Evolutionary conservation across 306 rosid genomes (phyloP), one percentile per base, ranked within the genome.

Genomic region (Calophaca sinica): DNA sequence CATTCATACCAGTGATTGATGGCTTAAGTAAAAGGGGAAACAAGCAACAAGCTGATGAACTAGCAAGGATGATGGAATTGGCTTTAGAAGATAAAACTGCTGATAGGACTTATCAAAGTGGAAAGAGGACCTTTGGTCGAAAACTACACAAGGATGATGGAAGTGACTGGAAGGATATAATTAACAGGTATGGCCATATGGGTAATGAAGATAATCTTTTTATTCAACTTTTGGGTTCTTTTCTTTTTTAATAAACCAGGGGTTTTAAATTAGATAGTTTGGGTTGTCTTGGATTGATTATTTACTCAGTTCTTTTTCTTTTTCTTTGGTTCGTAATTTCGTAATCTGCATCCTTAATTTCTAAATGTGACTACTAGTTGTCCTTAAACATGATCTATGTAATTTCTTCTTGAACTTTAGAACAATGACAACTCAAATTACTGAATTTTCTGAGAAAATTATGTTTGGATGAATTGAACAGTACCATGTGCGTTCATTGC

Each of bases 11-110:
- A 20, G 87, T 90, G 78, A 90, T 91, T 73, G 97, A 94, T 80
- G 90, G 90, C 67, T 87, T 94, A 75, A 84, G 86, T 84, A 86
- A 83, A 82, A 84, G 79, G 76, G 98, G 96, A 72, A 86, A 84
- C 76, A 94, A 87, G 70, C 84, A 82, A 15, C 89, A 85, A 68
- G 93, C 90, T 66, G 87, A 87, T 87, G 91, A 87, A 80, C 89
- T 94, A 59, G 89, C 90, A 32, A 90, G 57, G 75, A 94, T 90
- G 94, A 88, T 90, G 93, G 90, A 88, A 82, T 84, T 91, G 84
- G 83, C 90, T 67, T 83, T 88, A 31, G 91, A 86, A 75, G 90
- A 75, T 50, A 81, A 86, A 72, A 63, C 75, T 44, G 68, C 20
- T 5, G 76, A 86, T 60, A 84, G 67, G 86, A 76, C 72, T 71